phyloP scores from a whole-genome alignment of 202 grass and related monocot genomes.

The Setaria italica region DNA sequence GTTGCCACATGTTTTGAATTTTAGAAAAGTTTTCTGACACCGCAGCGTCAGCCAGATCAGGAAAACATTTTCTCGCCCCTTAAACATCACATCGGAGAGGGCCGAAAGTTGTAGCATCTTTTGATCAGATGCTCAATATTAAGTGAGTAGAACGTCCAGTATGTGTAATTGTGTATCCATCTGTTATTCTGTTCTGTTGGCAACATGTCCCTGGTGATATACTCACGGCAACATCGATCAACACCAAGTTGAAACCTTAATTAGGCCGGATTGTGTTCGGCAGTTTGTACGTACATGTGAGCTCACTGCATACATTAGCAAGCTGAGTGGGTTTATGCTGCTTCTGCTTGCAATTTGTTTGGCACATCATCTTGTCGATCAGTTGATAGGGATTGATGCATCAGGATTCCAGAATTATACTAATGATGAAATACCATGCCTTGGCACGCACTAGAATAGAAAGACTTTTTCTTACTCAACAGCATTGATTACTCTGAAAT shows the following conservation, averaged over 20 bases:
- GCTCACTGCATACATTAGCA: conserved; percentile 10
- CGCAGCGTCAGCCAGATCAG: not conserved
- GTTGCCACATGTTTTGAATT: not conserved
- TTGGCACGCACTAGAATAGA: no score
- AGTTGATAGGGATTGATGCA: not conserved
- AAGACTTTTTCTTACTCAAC: no score
- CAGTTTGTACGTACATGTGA: not conserved
- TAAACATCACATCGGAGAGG: not conserved
- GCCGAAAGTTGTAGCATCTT: not conserved
- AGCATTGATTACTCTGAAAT: no score
- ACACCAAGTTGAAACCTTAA: not conserved
- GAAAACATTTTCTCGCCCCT: not conserved
- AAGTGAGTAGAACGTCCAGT: not conserved
- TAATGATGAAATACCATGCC: no score
- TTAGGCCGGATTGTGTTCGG: not conserved
- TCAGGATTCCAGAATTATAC: no score
- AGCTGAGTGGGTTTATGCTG: not conserved
- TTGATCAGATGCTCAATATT: no score
- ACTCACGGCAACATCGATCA: conserved; percentile 7
- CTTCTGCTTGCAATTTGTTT: not conserved
- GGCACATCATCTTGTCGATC: not conserved
- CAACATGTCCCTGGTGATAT: not conserved
- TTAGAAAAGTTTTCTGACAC: not conserved
- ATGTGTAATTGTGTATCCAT: not conserved
- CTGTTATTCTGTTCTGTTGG: not conserved